Conservation (phyloP, 257 asterid species). For the Nicotiana benthamiana region DNA sequence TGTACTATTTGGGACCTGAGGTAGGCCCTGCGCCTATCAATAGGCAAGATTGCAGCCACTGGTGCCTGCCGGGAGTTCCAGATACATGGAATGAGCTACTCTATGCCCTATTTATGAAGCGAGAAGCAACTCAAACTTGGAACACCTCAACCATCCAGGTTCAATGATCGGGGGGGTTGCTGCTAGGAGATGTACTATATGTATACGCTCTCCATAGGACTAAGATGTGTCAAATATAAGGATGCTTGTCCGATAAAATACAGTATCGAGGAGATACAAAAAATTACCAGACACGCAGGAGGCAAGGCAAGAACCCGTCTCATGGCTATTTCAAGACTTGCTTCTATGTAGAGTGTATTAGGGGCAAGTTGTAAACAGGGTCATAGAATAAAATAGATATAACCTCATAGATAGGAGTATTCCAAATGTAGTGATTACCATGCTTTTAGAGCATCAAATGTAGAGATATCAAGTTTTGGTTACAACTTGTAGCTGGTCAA, state of each 20-base stretch:
- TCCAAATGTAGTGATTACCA: not conserved
- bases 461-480: not conserved
- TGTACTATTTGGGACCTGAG: constrained; percentile 61
- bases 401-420: not conserved
- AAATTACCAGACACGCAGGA: not conserved
- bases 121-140: constrained; percentile 11
- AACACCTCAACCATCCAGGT: constrained; percentile 24
- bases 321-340: not conserved
- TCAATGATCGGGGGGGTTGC: not conserved
- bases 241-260: not conserved
- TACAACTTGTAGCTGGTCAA: not conserved
- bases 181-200: not conserved
- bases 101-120: constrained; percentile 57
- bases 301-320: not conserved
- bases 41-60: constrained; percentile 93
- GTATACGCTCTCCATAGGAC: not conserved
- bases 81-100: constrained; percentile 86
- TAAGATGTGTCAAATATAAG: not conserved
- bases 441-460: too few relatives aligned
- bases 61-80: constrained; percentile 93
- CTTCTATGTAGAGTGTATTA: not conserved
- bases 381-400: constrained; percentile 4
- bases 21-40: constrained; percentile 46
- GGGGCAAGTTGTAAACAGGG: not conserved
- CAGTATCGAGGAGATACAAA: not conserved